phyloP scores from a whole-genome alignment of 176 grass and related monocot genomes.

The Zoysia japonica region DNA sequence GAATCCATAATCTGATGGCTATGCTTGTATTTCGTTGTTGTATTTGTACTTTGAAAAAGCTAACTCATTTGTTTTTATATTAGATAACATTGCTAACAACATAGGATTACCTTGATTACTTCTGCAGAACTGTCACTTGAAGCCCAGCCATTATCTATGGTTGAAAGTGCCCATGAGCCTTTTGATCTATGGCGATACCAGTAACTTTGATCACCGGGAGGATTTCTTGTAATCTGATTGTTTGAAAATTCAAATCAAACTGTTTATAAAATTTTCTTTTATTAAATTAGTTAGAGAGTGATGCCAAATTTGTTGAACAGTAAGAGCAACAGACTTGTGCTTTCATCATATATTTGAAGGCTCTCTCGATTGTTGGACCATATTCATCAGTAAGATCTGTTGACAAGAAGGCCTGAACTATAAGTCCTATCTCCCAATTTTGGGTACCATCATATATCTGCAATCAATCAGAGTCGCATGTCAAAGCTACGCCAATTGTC shows the following conservation, averaged over 20 bases:
- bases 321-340: slow-evolving; percentile 12
- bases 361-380: slow-evolving; percentile 35
- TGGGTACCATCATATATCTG: slow-evolving; percentile 58
- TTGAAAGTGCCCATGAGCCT: slow-evolving; percentile 49
- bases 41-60: too few species aligned
- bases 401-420: slow-evolving; percentile 54
- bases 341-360: slow-evolving; percentile 44
- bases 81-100: too few species aligned
- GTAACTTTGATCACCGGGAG: slow-evolving; percentile 25
- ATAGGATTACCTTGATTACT: slow-evolving; percentile 19
- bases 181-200: slow-evolving; percentile 48
- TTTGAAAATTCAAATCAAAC: neutral
- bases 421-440: slow-evolving; percentile 60
- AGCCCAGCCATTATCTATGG: slow-evolving; percentile 44
- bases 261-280: too few species aligned
- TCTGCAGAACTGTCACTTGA: slow-evolving; percentile 23
- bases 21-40: neutral
- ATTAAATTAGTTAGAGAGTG: too few species aligned
- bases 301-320: neutral
- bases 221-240: neutral
- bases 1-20: neutral
- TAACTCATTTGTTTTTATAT: too few species aligned
- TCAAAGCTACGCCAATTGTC: neutral
- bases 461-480: neutral
- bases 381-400: slow-evolving; percentile 43